A percentile compares a stretch with the other conserved stretches of the same genome.
phyloP scores from a whole-genome alignment of 2,329 filamentous ascomycete species.

The Colletotrichum brevisporum region DNA sequence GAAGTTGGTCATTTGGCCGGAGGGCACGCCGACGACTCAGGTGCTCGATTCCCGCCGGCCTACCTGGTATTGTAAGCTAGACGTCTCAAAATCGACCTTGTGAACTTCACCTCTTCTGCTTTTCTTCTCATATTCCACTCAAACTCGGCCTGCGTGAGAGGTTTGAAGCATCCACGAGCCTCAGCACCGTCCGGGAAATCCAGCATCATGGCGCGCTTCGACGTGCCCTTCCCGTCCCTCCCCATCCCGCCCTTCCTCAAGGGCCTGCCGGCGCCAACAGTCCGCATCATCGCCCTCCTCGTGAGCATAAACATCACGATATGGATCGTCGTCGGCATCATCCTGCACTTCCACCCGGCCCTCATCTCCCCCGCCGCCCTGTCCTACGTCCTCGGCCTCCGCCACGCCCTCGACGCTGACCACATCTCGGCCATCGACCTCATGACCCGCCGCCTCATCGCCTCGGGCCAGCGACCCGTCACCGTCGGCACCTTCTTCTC shows the following conservation, averaged over 20 bases:
- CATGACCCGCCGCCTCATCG: slow-evolving; percentile 91
- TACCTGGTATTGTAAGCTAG: neutral
- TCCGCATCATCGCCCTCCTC: slow-evolving; percentile 67
- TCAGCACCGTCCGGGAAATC: neutral
- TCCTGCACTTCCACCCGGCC: slow-evolving; percentile 67
- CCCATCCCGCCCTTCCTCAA: slow-evolving; percentile 48
- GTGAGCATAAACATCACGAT: slow-evolving; percentile 65
- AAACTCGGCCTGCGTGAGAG: neutral
- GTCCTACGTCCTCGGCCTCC: slow-evolving; percentile 88
- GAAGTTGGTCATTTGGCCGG: slow-evolving; percentile 10
- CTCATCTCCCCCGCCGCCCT: slow-evolving; percentile 86
- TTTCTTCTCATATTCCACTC: neutral
- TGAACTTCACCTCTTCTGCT: neutral
- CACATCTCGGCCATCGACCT: slow-evolving; percentile 91
- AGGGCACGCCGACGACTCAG: slow-evolving; percentile 18
- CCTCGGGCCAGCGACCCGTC: slow-evolving; percentile 86
- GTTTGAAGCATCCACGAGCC: neutral
- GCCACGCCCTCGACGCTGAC: slow-evolving; percentile 98
- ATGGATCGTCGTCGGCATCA: slow-evolving; percentile 68
- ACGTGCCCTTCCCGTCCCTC: slow-evolving; percentile 38
- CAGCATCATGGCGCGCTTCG: slow-evolving; percentile 38
- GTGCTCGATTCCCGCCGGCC: slow-evolving; percentile 17
- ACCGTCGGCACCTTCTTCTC: slow-evolving; percentile 97
- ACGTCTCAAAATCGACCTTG: slow-evolving; percentile 6
- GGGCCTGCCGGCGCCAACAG: slow-evolving; percentile 49